These are phyloP conservation scores for Albifimbria verrucaria DNA, from an alignment of 2,329 filamentous ascomycete genomes.

Conservation along the genomic window DNA sequence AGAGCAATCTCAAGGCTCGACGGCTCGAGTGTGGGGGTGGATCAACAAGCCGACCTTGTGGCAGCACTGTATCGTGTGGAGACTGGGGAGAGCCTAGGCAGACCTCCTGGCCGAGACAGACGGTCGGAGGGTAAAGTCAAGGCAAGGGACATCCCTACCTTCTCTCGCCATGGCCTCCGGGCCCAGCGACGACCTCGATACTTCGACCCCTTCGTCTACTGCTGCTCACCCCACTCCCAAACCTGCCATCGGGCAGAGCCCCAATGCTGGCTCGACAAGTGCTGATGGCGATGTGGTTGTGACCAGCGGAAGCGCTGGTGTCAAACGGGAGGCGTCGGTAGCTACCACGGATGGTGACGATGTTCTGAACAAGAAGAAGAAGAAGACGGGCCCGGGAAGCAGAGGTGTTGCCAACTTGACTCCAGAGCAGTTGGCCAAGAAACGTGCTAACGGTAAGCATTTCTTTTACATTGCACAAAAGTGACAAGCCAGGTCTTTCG, in stretches of 20 bases:
- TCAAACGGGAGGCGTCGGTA: conserved; percentile 19
- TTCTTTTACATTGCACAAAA: background rate
- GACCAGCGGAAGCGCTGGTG: background rate
- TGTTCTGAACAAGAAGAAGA: conserved; percentile 36
- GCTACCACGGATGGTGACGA: conserved; percentile 18
- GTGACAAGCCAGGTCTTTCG: too few species aligned
- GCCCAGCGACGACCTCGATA: background rate
- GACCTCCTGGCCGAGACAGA: background rate
- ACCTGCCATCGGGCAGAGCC: background rate
- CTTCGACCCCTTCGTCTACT: background rate
- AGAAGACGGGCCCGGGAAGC: conserved; percentile 40
- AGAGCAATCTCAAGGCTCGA: background rate
- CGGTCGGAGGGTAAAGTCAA: background rate
- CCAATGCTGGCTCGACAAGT: background rate
- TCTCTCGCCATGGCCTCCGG: background rate
- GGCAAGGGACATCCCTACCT: background rate
- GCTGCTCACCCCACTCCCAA: background rate
- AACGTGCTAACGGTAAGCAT: conserved; percentile 53
- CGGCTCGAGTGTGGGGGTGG: background rate
- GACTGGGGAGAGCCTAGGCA: background rate
- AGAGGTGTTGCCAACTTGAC: conserved; percentile 62
- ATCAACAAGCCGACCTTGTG: background rate
- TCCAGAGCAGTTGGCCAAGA: conserved; percentile 70
- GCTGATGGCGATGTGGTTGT: background rate
- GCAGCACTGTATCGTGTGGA: background rate